Percentiles rank a stretch among this genome's conserved stretches.
These are phyloP conservation scores for Auriscalpium microsporum DNA, from an alignment of 768 basidiomycete genomes.

Conservation along the genomic window DNA sequence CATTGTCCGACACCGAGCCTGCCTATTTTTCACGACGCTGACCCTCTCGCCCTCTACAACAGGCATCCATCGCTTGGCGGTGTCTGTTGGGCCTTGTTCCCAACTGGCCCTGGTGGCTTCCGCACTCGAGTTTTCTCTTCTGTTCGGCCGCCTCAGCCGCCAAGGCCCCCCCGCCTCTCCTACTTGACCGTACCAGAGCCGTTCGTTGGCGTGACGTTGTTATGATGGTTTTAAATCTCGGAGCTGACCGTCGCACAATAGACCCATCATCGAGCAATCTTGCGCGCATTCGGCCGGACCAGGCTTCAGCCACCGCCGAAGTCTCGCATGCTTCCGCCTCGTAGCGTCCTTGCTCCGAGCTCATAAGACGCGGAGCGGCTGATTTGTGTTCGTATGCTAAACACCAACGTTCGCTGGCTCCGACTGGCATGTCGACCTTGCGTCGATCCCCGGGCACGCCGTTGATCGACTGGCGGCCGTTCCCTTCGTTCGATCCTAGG, in stretches of 20 bases:
- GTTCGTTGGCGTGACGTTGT: neutral
- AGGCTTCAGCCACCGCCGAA: conserved; percentile 26
- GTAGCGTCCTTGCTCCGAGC: conserved; percentile 13
- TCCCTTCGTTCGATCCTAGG: conserved; percentile 34
- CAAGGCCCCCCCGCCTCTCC: conserved; percentile 19
- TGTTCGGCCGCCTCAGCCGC: conserved; percentile 28
- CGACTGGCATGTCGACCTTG: conserved; percentile 17
- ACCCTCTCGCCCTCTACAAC: neutral
- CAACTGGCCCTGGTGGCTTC: conserved; percentile 35
- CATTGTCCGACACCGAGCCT: too few species aligned
- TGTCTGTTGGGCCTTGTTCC: conserved; percentile 26
- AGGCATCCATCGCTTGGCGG: conserved; percentile 30
- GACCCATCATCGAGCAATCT: conserved; percentile 19
- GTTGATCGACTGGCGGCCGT: conserved; percentile 40
- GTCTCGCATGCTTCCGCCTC: conserved; percentile 28
- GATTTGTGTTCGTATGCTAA: neutral
- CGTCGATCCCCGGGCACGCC: conserved; percentile 26
- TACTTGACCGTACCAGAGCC: conserved; percentile 26
- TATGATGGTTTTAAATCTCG: neutral
- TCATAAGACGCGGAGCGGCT: too few species aligned
- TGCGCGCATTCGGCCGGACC: too few species aligned
- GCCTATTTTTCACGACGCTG: too few species aligned
- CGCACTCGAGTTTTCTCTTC: conserved; percentile 30
- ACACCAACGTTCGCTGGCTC: conserved; percentile 14
- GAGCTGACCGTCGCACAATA: neutral